Percentiles rank a stretch among this genome's conserved stretches.
Conservation (phyloP, 1,284 basidiomycete genomes). For the Apiotrichum mycotoxinovorans region DNA sequence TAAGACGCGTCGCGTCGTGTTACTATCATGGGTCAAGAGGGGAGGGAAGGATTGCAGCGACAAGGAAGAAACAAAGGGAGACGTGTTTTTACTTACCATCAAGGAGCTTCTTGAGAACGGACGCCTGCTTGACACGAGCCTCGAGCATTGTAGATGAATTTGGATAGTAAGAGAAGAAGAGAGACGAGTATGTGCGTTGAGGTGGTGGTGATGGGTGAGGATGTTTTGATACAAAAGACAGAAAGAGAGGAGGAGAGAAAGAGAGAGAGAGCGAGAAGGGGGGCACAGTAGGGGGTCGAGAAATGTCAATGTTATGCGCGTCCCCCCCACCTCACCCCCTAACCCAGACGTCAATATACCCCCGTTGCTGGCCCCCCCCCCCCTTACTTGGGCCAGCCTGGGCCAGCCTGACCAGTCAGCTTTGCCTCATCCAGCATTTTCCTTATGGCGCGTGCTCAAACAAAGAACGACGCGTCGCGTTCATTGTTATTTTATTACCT, state of each 20-base stretch:
- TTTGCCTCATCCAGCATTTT: too few relatives aligned
- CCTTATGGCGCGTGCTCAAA: too few relatives aligned
- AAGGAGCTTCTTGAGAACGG: conserved; percentile 77
- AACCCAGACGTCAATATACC: too few relatives aligned
- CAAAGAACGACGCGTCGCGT: not conserved
- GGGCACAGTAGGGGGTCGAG: not conserved
- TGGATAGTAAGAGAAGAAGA: not conserved
- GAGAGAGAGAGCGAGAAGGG: not conserved
- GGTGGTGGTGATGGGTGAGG: not conserved
- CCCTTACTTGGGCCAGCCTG: not conserved
- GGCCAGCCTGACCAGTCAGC: too few relatives aligned
- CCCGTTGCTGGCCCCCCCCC: not conserved
- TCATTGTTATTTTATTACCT: not conserved
- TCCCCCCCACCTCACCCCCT: too few relatives aligned
- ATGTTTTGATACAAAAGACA: not conserved
- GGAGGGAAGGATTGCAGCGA: not conserved
- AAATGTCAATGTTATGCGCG: too few relatives aligned
- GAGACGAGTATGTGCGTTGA: too few relatives aligned
- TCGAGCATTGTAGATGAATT: conserved; percentile 65
- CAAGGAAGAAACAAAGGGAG: not conserved
- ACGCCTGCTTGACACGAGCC: conserved; percentile 79
- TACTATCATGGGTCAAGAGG: not conserved
- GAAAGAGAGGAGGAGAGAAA: not conserved
- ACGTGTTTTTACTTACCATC: conserved; percentile 61
- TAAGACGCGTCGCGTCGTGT: conserved; percentile 1